phyloP scores from a whole-genome alignment of 768 basidiomycete species.

The Rhodotorula paludigena region DNA sequence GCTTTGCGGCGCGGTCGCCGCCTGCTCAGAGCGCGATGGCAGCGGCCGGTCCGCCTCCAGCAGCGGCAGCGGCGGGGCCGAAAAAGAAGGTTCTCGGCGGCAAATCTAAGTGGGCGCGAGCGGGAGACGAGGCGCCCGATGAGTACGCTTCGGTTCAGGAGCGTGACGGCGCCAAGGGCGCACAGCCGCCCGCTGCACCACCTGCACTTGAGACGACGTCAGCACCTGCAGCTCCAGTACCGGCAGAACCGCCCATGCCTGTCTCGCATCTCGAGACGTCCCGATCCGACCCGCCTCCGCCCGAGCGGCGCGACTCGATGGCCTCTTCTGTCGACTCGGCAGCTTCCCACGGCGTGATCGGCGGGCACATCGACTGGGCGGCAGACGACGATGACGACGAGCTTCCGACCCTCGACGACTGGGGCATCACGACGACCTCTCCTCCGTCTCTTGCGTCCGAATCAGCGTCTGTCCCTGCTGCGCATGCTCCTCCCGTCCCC shows the following conservation, averaged over 20 bases:
- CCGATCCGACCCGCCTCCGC: no score
- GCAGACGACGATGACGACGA: constrained; percentile 73
- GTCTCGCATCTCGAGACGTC: neutral
- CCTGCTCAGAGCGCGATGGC: neutral
- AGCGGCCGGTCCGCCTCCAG: neutral
- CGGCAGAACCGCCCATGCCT: no score
- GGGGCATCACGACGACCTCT: constrained; percentile 58
- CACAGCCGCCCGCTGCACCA: neutral
- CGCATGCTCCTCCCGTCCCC: no score
- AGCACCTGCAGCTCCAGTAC: neutral
- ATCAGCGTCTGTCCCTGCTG: no score
- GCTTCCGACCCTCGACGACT: constrained; percentile 77
- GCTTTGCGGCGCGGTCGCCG: neutral
- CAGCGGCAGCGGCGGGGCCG: neutral
- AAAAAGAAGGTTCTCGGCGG: constrained; percentile 12
- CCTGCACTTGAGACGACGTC: neutral
- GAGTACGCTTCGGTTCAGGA: neutral
- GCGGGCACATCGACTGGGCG: constrained; percentile 85
- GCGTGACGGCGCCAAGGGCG: neutral
- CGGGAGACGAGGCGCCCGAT: constrained; percentile 7
- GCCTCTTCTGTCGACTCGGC: neutral
- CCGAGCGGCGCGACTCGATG: constrained; percentile 45
- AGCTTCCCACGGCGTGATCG: neutral
- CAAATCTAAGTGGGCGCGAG: constrained; percentile 9
- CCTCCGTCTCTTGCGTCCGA: neutral